Base-by-base conservation (phyloP, 169 alveolate genomes). In the Plasmodium adleri region DNA sequence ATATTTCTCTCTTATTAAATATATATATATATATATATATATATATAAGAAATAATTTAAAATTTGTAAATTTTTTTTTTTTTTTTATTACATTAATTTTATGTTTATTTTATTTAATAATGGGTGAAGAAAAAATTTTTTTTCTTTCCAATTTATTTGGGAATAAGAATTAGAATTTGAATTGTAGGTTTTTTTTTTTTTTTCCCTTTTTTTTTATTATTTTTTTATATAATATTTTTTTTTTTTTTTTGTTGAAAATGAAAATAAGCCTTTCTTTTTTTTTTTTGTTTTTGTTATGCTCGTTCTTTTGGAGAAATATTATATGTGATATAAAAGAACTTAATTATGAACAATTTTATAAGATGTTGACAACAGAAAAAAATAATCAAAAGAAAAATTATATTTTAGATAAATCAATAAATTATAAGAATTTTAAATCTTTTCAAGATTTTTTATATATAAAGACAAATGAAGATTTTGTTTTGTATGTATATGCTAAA, bases 401-500 rank as follows among this genome's bases (percentile, higher is more conserved):
- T 59, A 15, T 43, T 32, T 26, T 58, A 45, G 86, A 85, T 15
- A 85, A 39, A 58, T 52, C 28, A 47, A n/a, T 64, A 58, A 45
- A 85, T 60, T 56, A 26, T 72, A 68, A 70, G 72, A 68, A 59
- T 28, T 15, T 22, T n/a, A 26, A 85, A 45, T 22, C 17, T 15
- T 59, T 71, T 59, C 72, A 85, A 32, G 87, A 68, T 12, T 70
- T 45, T 73, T 54, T 71, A 62, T 45, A 85, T 71, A 8, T 85
- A 73, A 58, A 85, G 28, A 85, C 91, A 32, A 56, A 68, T 17
- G 64, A 70, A 13, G 91, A 85, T 54, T 85, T 85, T 63, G 86
- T 85, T 58, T 67, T 85, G 24, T 85, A 85, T 71, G 68, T 85
- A 20, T 85, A 71, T 85, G 91, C 91, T n/a, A 85, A 85, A 58